phyloP scores from a whole-genome alignment of 2,329 filamentous ascomycete species.

The Beauveria sp. region DNA sequence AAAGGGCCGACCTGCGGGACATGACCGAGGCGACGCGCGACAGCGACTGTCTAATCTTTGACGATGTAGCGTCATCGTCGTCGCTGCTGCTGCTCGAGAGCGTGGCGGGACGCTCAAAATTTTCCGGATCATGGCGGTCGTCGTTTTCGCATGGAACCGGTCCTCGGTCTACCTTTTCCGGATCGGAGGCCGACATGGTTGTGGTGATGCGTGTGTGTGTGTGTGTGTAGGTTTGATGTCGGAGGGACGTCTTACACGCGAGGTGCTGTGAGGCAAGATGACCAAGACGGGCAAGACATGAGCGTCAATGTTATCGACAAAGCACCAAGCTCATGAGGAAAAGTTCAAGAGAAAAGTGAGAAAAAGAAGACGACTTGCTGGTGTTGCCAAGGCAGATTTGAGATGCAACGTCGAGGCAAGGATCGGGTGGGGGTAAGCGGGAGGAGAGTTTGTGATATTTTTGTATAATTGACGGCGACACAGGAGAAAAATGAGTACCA shows the following conservation, averaged over 20 bases:
- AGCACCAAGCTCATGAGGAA: too few species aligned
- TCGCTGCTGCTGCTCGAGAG: neutral
- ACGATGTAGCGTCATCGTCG: neutral
- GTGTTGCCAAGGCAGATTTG: neutral
- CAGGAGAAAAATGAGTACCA: neutral
- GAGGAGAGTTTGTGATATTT: neutral
- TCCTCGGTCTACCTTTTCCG: neutral
- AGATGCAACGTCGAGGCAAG: neutral
- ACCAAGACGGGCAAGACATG: neutral
- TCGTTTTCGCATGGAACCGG: neutral
- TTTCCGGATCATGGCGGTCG: slow-evolving; percentile 1
- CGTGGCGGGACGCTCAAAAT: neutral
- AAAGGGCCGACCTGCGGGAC: slow-evolving; percentile 16
- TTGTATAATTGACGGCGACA: neutral
- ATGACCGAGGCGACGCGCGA: neutral
- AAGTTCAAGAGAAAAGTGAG: neutral
- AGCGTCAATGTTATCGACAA: neutral
- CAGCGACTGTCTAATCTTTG: neutral
- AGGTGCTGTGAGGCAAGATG: neutral
- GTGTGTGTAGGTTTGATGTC: too few species aligned
- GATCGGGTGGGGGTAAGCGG: neutral
- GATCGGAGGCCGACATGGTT: neutral
- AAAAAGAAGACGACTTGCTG: neutral
- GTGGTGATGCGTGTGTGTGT: neutral
- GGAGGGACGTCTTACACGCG: neutral